Evolutionary conservation across 805 yeast genomes (phyloP).

Genomic region (Isabelozyma gotoi): DNA sequence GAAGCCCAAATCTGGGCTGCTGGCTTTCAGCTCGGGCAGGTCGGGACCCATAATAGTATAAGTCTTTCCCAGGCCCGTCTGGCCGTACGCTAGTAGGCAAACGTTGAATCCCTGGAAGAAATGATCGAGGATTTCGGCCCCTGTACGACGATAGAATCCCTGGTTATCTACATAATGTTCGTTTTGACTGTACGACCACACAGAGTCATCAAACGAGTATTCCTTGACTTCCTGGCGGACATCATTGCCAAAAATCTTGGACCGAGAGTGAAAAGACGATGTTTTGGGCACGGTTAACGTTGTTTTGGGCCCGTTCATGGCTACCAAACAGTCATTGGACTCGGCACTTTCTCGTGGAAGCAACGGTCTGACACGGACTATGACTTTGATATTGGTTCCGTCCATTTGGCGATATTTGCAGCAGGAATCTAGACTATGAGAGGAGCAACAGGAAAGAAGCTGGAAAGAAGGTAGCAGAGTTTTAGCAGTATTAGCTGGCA

Average conservation of each 20-base stretch:
- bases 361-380: constrained; percentile 54
- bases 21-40: too few species aligned
- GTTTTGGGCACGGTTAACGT: constrained; percentile 19
- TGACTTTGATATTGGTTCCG: constrained; percentile 41
- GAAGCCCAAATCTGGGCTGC: constrained; percentile 35
- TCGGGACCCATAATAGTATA: constrained; percentile 46
- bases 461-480: too few species aligned
- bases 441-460: too few species aligned
- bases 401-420: neutral
- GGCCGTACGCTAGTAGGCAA: constrained; percentile 45
- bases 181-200: constrained; percentile 34
- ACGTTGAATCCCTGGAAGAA: constrained; percentile 40
- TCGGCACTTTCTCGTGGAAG: constrained; percentile 25
- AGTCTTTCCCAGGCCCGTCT: constrained; percentile 44
- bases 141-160: constrained; percentile 52
- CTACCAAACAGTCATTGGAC: constrained; percentile 21
- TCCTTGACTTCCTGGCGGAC: constrained; percentile 7
- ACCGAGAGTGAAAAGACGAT: constrained; percentile 15
- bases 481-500: too few species aligned
- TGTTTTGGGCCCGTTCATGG: constrained; percentile 24
- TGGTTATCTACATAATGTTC: constrained; percentile 48
- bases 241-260: constrained; percentile 1
- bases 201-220: constrained; percentile 17
- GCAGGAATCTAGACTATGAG: too few species aligned
- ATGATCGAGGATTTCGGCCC: constrained; percentile 57